Base-by-base conservation (phyloP, 208 protist species). In the Herpetomonas tarakana region DNA sequence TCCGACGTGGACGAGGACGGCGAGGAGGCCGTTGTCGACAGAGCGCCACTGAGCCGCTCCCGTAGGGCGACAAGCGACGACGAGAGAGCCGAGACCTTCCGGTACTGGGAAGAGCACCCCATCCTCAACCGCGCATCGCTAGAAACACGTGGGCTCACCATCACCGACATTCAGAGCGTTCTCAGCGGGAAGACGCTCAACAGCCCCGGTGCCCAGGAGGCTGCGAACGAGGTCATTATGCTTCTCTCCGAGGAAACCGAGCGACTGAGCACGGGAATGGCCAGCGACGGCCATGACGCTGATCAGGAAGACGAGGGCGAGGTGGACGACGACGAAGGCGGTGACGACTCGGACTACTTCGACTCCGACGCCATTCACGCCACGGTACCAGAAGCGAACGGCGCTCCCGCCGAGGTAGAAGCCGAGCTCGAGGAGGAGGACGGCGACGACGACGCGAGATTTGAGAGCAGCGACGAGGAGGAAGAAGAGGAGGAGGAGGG, bases 151-250 rank as follows among this genome's bases (percentile, higher is more conserved):
- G 87, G 87, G 18, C 62, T 93, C 35, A 89, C 83, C 0, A 78
- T 91, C 44, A 53, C 57, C 35, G 87, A 93, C 53, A 85, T 93
- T 31, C 83, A 91, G 25, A 46, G 52, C 16, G 83, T 91, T 16
- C 71, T 93, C 31, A 70, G 70, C 12, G 87, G 87, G 4, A 76
- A 88, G 52, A 52, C 56, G 19, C 59, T 93, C 4, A 76, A 79
- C 26, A 68, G 72, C 49, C 52, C 28, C 6, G 65, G 51, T 25
- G 72, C 71, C 25, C 83, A 91, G n/a, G 71, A 75, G 47, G 78
- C 87, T 21, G 86, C 86, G n/a, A 66, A 51, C n/a, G 86, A 93
- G 47, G 71, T 93, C 25, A 90, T 93, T 51, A 71, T 69, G 9
- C 60, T 90, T 6, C 68, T 93, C 25, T 90, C 86, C 1, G 78